Conservation (phyloP, 257 asterid genomes). For the Osmanthus fragrans region DNA sequence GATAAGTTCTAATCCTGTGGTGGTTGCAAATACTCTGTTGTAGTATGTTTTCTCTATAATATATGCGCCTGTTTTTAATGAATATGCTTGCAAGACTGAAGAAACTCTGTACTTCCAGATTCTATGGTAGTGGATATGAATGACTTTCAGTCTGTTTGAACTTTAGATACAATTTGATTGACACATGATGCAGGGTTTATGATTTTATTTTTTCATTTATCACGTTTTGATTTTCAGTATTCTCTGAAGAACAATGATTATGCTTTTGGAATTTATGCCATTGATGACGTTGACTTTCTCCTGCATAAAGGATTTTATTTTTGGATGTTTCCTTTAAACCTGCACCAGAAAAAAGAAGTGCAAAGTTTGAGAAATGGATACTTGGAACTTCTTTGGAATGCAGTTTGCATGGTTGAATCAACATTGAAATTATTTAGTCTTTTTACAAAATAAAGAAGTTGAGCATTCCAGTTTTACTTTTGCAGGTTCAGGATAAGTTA, state of each 20-base stretch:
- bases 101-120: not conserved
- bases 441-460: not conserved
- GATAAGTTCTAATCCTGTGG: not conserved
- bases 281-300: not conserved
- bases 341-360: not conserved
- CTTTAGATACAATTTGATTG: not conserved
- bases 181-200: not conserved
- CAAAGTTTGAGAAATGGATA: not conserved
- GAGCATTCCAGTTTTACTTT: slow-evolving; percentile 12
- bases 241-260: not conserved
- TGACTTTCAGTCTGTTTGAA: not conserved
- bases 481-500: slow-evolving; percentile 30
- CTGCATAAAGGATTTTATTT: not conserved
- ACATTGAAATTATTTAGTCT: not conserved
- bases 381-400: not conserved
- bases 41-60: not conserved
- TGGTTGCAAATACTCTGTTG: not conserved
- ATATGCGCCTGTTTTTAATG: not conserved
- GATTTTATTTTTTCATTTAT: not conserved
- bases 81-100: not conserved
- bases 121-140: slow-evolving; percentile 1
- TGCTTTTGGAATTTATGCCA: slow-evolving; percentile 3
- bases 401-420: slow-evolving; percentile 6
- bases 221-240: not conserved
- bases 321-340: slow-evolving; percentile 1